These are phyloP conservation scores for Exophiala phaeomuriformis DNA, from an alignment of 2,329 filamentous ascomycete species.

Conservation along the genomic window DNA sequence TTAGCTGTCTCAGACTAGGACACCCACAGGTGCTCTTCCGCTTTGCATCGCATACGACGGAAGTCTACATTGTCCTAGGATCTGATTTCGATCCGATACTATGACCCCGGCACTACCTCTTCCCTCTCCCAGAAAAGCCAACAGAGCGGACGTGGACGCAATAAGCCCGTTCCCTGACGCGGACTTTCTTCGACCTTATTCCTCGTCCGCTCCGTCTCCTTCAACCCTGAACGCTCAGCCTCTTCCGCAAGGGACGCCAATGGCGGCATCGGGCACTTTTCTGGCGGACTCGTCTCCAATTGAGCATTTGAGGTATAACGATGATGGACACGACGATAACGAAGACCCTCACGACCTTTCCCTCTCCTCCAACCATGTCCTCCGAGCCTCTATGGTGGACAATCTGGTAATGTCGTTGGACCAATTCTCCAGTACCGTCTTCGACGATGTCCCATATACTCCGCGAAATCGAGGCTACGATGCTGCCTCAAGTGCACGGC, in stretches of 20 bases:
- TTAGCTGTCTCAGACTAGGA: constrained; percentile 19
- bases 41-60: not conserved
- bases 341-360: constrained; percentile 80
- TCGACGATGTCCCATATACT: constrained; percentile 11
- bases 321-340: constrained; percentile 22
- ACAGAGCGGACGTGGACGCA: constrained; percentile 9
- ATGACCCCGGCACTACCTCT: constrained; percentile 4
- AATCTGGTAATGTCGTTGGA: constrained; percentile 94
- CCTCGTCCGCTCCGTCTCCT: constrained; percentile 10
- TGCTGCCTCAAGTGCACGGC: constrained; percentile 34
- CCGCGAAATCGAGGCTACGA: constrained; percentile 24
- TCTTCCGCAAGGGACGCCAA: constrained; percentile 3
- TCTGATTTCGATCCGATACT: not conserved
- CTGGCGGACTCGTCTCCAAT: constrained; percentile 14
- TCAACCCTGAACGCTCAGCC: constrained; percentile 4
- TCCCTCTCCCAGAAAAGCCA: constrained; percentile 9
- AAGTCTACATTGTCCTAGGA: not conserved
- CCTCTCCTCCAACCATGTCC: constrained; percentile 65
- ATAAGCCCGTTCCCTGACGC: constrained; percentile 1
- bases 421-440: constrained; percentile 55
- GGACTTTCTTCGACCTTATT: constrained; percentile 1
- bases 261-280: constrained; percentile 16
- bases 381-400: constrained; percentile 84
- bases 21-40: not conserved
- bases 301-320: constrained; percentile 13